A percentile compares a stretch with the other conserved stretches of the same genome.
Evolutionary conservation across 192 early-diverging fungal species (phyloP).

Genomic region (Backusella liffmaniae): DNA sequence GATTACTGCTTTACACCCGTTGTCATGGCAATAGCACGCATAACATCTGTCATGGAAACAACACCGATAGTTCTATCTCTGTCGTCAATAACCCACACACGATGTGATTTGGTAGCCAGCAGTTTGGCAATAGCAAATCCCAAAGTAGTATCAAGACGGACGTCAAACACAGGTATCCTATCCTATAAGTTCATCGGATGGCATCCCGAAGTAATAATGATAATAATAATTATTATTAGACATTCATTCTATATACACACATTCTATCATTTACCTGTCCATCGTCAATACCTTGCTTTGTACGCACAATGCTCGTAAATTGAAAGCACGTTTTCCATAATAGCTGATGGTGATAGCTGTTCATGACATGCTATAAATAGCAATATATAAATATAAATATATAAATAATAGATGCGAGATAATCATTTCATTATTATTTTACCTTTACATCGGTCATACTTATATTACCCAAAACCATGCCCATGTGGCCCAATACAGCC

Average conservation of each 20-base stretch:
- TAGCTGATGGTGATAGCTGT: slow-evolving; percentile 44
- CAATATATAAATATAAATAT: slow-evolving; percentile 1
- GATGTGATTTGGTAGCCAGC: slow-evolving; percentile 77
- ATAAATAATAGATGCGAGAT: not conserved
- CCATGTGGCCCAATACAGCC: slow-evolving; percentile 55
- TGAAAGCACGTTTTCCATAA: slow-evolving; percentile 60
- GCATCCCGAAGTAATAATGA: not conserved
- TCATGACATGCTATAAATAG: slow-evolving; percentile 29
- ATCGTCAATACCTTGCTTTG: slow-evolving; percentile 63
- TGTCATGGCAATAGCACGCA: slow-evolving; percentile 38
- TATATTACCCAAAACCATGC: slow-evolving; percentile 60
- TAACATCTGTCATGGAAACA: slow-evolving; percentile 78
- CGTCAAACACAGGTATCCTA: slow-evolving; percentile 74
- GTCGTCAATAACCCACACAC: slow-evolving; percentile 75
- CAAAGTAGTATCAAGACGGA: slow-evolving; percentile 66
- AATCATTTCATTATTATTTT: not conserved
- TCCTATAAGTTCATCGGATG: slow-evolving; percentile 37
- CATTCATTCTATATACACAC: too few relatives aligned
- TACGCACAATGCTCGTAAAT: slow-evolving; percentile 58
- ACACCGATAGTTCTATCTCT: slow-evolving; percentile 60
- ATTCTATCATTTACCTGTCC: slow-evolving; percentile 45
- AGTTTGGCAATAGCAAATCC: slow-evolving; percentile 73
- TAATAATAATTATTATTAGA: too few relatives aligned
- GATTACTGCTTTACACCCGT: not conserved
- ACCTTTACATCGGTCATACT: slow-evolving; percentile 72